Conservation (phyloP, 352 stramenopile genomes). For the Phytophthora syringae region DNA sequence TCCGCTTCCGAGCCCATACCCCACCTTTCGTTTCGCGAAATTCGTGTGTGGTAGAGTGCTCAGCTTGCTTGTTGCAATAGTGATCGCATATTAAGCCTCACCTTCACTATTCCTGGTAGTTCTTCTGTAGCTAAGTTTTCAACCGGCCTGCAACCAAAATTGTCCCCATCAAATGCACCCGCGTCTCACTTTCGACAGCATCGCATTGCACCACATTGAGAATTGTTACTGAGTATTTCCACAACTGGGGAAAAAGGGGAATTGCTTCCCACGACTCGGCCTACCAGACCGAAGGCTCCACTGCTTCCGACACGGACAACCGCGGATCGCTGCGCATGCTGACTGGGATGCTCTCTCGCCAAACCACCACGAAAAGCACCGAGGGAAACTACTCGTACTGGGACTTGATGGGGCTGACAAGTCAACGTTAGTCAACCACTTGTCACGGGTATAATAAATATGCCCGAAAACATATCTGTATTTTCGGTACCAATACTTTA, state of each 20-base stretch:
- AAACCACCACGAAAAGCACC: constrained; percentile 47
- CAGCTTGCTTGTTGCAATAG: background rate
- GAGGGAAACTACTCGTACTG: constrained; percentile 54
- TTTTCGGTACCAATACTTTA: no score
- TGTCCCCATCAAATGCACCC: constrained; percentile 6
- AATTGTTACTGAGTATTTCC: background rate
- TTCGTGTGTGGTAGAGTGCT: background rate
- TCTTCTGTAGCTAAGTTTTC: background rate
- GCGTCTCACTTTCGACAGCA: background rate
- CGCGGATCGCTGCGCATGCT: constrained; percentile 28
- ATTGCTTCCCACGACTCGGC: constrained; percentile 47
- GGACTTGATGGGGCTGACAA: constrained; percentile 68
- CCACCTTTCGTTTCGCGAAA: background rate
- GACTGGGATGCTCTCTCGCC: constrained; percentile 33
- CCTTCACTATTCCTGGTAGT: constrained; percentile 31
- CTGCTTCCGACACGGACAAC: constrained; percentile 23
- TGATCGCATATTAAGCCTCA: constrained; percentile 11
- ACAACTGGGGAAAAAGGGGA: constrained; percentile 35
- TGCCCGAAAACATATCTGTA: no score
- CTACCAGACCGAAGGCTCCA: constrained; percentile 15
- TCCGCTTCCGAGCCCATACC: constrained; percentile 26
- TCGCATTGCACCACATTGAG: background rate
- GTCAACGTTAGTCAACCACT: constrained; percentile 57
- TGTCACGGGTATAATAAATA: constrained; percentile 28
- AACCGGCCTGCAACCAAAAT: constrained; percentile 29